Base-by-base conservation (phyloP, 176 grass and related monocot genomes). In the Phoenix dactylifera region DNA sequence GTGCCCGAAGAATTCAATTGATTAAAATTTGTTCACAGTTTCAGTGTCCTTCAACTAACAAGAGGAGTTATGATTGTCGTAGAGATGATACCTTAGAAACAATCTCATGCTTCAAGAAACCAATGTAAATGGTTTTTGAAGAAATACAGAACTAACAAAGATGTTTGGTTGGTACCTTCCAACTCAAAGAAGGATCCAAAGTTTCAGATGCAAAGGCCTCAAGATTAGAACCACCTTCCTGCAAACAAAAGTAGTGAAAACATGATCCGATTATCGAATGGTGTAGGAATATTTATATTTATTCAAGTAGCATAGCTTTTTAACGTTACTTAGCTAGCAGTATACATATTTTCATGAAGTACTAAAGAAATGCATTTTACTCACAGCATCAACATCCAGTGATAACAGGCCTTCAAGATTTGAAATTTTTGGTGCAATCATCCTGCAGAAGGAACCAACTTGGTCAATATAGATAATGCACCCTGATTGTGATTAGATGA, bases 141-240 rank as follows among this genome's bases (percentile, higher is more conserved):
- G 10, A n/a, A n/a, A 44, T 44, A 44, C 35, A 44, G 35, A 12
- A 44, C 7, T 12, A 44, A 44, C 35, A 44, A 1, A 44, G 35
- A 28, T 39, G 26, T 28, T 29, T 71, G 70, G 49, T 3, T 50
- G 18, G 16, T 77, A 95, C 90, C 74, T 90, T 82, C 86, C 86
- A 95, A 68, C 73, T 86, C 23, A 89, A 81, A 4, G 91, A 95
- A 24, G 91, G 83, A 49, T 95, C 91, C 49, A 90, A 26, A 7
- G 68, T 85, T 51, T 72, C 54, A 15, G 56, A 58, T 59, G 65
- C 64, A 26, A 69, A 79, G 15, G 57, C 54, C 69, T 84, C 86
- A 22, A 95, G 83, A 74, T 74, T 67, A 53, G 83, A 90, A 3
- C 86, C 83, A 32, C 69, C 83, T 58, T 60, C 63, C 83, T 96